These are phyloP conservation scores for Mycotypha africana DNA, from an alignment of 371 early-diverging fungal species.

Conservation along the genomic window DNA sequence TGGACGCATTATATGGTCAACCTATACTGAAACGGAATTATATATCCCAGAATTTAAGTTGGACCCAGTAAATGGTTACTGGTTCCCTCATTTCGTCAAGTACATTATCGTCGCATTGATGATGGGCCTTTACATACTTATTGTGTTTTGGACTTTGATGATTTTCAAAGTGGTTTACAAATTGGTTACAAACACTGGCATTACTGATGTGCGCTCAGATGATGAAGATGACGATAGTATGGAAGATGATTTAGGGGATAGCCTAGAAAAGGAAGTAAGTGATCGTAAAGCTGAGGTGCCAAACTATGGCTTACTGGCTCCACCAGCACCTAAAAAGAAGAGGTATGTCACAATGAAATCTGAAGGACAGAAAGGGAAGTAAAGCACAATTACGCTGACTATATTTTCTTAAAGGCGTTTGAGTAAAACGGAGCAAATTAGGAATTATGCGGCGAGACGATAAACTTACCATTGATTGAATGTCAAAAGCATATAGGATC, in stretches of 20 bases:
- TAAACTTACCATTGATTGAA: no score
- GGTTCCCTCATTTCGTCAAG: conserved; percentile 44
- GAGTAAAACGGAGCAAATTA: not conserved
- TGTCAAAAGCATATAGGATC: no score
- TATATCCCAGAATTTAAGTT: conserved; percentile 37
- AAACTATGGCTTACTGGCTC: no score
- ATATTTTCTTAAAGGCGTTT: not conserved
- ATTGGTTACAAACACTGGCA: conserved; percentile 49
- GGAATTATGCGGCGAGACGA: not conserved
- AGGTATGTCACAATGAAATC: no score
- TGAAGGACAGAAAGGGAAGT: not conserved
- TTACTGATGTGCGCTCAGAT: conserved; percentile 62
- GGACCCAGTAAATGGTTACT: conserved; percentile 40
- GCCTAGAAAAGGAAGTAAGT: conserved; percentile 7
- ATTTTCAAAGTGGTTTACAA: conserved; percentile 57
- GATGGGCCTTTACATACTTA: conserved; percentile 35
- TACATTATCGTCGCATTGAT: conserved; percentile 46
- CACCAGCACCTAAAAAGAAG: not conserved
- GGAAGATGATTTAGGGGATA: no score
- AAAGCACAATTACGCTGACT: not conserved
- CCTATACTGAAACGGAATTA: conserved; percentile 36
- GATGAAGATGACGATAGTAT: conserved; percentile 43
- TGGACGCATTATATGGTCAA: conserved; percentile 43
- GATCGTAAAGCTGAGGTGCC: not conserved
- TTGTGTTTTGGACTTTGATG: conserved; percentile 62